phyloP scores from a whole-genome alignment of 176 grass and related monocot genomes.

The Zoysia japonica region DNA sequence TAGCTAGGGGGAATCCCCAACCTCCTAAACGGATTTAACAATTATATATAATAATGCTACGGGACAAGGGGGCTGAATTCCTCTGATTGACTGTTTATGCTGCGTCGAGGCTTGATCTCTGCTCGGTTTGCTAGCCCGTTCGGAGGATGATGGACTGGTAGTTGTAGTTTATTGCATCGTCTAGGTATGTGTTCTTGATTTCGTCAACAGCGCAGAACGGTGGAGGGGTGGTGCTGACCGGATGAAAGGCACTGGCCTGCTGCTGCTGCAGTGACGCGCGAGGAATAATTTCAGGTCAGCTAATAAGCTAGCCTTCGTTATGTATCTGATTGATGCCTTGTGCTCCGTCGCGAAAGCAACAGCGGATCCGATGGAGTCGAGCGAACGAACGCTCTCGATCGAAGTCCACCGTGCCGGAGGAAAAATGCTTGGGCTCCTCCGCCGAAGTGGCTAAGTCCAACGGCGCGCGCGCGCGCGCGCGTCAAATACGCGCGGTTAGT shows the following conservation, averaged over 20 bases:
- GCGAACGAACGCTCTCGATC: not conserved
- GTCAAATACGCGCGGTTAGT: slow-evolving; percentile 30
- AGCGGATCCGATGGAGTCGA: slow-evolving; percentile 18
- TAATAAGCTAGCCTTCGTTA: not conserved
- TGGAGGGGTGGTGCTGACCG: not conserved
- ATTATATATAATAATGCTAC: not conserved
- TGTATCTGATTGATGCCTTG: slow-evolving; percentile 14
- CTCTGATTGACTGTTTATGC: not conserved
- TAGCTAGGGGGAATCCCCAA: slow-evolving; percentile 42
- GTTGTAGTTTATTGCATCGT: not conserved
- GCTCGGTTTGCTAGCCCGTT: not conserved
- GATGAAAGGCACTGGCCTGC: not conserved
- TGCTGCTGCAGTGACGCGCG: not conserved
- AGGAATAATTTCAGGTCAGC: slow-evolving; percentile 9
- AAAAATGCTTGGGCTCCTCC: not conserved
- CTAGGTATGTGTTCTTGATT: not conserved
- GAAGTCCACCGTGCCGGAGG: not conserved
- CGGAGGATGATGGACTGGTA: not conserved
- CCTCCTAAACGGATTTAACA: slow-evolving; percentile 10
- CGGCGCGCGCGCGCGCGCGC: not conserved
- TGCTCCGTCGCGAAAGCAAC: slow-evolving; percentile 54
- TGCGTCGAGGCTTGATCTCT: not conserved
- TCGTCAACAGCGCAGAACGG: slow-evolving; percentile 32
- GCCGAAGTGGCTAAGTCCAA: not conserved
- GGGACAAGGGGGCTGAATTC: slow-evolving; percentile 27